Evolutionary conservation across 768 basidiomycete species (phyloP), one percentile per base, ranked within the genome.

Genomic region (Lentinus brumalis): DNA sequence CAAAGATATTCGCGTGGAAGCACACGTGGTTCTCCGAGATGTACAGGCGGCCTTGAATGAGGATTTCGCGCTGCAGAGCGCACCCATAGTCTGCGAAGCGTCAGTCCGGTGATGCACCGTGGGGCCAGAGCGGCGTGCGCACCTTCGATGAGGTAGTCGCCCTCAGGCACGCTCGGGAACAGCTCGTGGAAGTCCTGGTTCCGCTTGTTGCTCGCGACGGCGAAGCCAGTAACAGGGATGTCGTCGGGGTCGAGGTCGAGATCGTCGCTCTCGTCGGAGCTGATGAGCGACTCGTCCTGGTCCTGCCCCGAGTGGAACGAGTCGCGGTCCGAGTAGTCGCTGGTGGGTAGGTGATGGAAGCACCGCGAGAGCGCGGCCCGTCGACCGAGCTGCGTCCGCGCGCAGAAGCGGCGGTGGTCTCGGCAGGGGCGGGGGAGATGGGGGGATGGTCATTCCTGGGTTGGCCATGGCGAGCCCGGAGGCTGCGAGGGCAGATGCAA

Each of bases 11-110:
- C 45, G 97, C 96, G 68, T 99, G 93, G 80, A 98, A 99, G 77
- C 94, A 98, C n/a, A 98, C 84, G 71, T 98, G 96, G 75, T 98
- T 98, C 76, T 99, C 96, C 7, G 97, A 98, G 26, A 98, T 92
- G 75, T 98, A 98, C 58, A 99, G 73, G 11, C 97, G 82, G 5
- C 97, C 97, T 80, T 98, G 97, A 45, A 98, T 90, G 32, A 98
- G 80, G 66, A 98, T 98, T 73, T 98, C 97, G 44, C 95, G 86
- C 75, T 98, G 95, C 12, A 98, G 75, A 0, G 97, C 97, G 70
- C 97, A 99, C 6, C 97, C 97, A 67, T 98, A 99, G 75, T 99
- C 97, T 98, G 62, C 9, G 42, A 32, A 59, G 8, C 9, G 55
- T 59, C 52, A n/a, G 56, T 47, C 60, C 39, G 54, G 50, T 38